phyloP scores from a whole-genome alignment of 1,284 basidiomycete species.

The Pholiota adiposa region DNA sequence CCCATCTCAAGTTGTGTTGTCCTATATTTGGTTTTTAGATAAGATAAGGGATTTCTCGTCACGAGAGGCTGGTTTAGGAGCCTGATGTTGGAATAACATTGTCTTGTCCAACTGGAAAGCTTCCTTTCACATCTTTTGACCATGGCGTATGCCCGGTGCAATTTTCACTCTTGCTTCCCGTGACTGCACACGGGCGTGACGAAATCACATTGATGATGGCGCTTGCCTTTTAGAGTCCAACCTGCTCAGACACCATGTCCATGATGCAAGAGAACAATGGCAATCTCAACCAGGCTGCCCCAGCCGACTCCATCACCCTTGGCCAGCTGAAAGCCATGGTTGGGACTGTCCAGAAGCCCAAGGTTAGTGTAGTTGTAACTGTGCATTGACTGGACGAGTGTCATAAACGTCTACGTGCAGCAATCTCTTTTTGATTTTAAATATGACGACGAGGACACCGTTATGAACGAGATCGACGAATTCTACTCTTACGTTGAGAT shows the following conservation, averaged over 20 bases:
- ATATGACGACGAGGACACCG: constrained; percentile 94
- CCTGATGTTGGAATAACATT: background rate
- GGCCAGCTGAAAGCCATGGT: constrained; percentile 83
- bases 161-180: no score
- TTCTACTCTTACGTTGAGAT: constrained; percentile 99
- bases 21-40: no score
- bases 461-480: constrained; percentile 96
- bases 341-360: constrained; percentile 72
- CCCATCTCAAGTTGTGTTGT: no score
- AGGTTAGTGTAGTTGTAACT: constrained; percentile 46
- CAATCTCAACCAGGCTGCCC: constrained; percentile 18
- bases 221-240: background rate
- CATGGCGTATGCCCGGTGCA: no score
- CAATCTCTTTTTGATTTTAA: constrained; percentile 88
- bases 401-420: constrained; percentile 42
- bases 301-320: constrained; percentile 74
- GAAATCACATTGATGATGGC: background rate
- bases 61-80: no score
- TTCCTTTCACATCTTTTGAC: no score
- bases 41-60: no score
- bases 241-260: background rate
- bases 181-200: no score
- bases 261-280: constrained; percentile 23
- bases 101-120: background rate
- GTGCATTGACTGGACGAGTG: constrained; percentile 21